Base-by-base conservation (phyloP, 805 yeast genomes). In the Pichia exigua region DNA sequence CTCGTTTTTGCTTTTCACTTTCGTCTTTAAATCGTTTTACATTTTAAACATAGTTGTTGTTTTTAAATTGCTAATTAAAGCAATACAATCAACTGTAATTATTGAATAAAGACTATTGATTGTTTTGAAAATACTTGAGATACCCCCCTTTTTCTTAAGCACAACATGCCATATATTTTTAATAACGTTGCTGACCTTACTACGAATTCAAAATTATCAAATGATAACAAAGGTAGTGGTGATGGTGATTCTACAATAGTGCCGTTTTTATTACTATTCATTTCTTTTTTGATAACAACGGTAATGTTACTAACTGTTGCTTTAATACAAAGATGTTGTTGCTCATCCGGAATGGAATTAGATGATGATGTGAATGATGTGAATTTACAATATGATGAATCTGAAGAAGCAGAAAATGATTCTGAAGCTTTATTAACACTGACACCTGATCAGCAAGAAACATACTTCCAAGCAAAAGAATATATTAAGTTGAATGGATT, bases 401-500 rank as follows among this genome's bases (percentile, higher is more conserved):
- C 22, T 4, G 22, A 75, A 44, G 74, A 81, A 42, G 72, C 79
- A 42, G 84, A 80, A 59, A 85, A 83, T 60, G 82, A 77, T 52
- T 68, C 75, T 54, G 72, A 75, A 51, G 82, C 78, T 1, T 77
- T 84, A 57, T 74, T 74, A 40, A 82, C 76, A 52, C 74, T 89
- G 15, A 70, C 86, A 44, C 81, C 83, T 42, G 78, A 81, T 52
- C 89, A 87, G 67, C 83, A 84, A 58, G 84, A 82, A 60, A 65
- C 81, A 43, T 86, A 82, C 58, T 77, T 83, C 59, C 86, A 80
- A 59, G 82, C 89, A 28, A 78, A 79, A 52, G 84, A 81, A 47
- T 78, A 71, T 57, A 66, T 60, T 53, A 73, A 57, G 58, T 64
- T 54, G 62, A 73, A 57, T 64, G 77, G 57, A 71, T 76, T 57